Evolutionary conservation across 2,329 filamentous ascomycete genomes (phyloP).

Genomic region (Colletotrichum sp.): DNA sequence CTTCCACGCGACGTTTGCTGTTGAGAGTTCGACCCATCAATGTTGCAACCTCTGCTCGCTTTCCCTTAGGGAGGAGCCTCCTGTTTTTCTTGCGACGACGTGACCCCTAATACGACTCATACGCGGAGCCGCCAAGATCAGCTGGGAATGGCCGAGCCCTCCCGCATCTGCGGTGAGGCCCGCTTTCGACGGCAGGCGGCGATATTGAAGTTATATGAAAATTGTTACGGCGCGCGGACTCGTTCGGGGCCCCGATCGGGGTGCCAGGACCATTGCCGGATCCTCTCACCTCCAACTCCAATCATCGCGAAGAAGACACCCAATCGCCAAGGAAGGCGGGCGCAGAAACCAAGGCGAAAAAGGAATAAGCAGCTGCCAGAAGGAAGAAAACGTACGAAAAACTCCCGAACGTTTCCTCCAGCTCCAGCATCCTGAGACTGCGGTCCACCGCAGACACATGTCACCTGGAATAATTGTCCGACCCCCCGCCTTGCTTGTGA

Average conservation of each 20-base stretch:
- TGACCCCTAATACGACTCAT: neutral
- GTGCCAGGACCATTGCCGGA: neutral
- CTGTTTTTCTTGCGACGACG: neutral
- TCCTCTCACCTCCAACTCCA: neutral
- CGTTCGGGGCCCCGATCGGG: neutral
- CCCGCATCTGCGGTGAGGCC: neutral
- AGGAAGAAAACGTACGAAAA: neutral
- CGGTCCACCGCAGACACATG: conserved; percentile 11
- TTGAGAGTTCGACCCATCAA: neutral
- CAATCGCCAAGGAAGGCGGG: neutral
- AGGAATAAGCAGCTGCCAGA: neutral
- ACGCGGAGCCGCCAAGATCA: neutral
- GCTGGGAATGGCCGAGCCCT: neutral
- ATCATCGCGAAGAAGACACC: neutral
- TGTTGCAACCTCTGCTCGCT: neutral
- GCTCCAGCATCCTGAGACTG: neutral
- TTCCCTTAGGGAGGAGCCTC: neutral
- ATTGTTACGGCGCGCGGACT: neutral
- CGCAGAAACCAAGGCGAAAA: neutral
- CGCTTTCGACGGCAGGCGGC: neutral
- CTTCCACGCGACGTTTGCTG: neutral
- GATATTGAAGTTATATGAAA: neutral
- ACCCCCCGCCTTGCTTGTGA: neutral
- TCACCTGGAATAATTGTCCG: conserved; percentile 5
- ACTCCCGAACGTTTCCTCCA: neutral